Evolutionary conservation across 257 asterid species (phyloP), one percentile per base, ranked within the genome.

Genomic region (Galeopsis tetrahit): DNA sequence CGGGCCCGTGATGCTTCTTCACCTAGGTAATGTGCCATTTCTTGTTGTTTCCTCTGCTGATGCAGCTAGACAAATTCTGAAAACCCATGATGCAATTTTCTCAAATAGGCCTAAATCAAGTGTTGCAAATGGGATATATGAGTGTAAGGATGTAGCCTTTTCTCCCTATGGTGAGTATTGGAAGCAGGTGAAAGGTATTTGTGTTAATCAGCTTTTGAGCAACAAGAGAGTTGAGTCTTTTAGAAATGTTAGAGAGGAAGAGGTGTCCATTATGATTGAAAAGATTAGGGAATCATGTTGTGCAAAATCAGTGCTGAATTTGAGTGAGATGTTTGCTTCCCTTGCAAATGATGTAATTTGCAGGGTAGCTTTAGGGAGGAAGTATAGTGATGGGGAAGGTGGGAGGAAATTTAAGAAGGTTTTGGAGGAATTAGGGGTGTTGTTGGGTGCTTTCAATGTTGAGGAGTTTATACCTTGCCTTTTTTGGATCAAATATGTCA

Each of bases 391-490:
- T 14, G 81, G 84, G 42, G 82, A 80, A 63, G 64, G 71, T 66
- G 86, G 81, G 81, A 77, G 53, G 76, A 78, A 73, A 14, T 78
- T 85, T 60, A 82, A 73, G 77, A 75, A 75, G 67, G 77, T 78
- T 43, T 59, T 82, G 74, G 84, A 80, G 79, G 80, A 72, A 39
- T 80, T 82, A 35, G 89, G 84, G 81, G 82, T 73, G 1, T 69
- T 82, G 42, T 66, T 84, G 81, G 89, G 89, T 39, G 61, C 48
- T 15, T 82, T 77, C 32, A 57, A 77, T 60, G 80, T 84, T 1
- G 85, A 85, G 1, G 86, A 84, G 59, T 79, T 79, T 36, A 60
- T 84, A 39, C 88, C 88, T 0, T 84, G 86, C 81, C 82, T 84
- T 61, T 52, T 34, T 28, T 84, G 89, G 89, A 28, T 79, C 14